Percentiles rank a stretch among this genome's conserved stretches.
Conservation (phyloP, 257 asterid species). For the Fraxinus anomala region DNA sequence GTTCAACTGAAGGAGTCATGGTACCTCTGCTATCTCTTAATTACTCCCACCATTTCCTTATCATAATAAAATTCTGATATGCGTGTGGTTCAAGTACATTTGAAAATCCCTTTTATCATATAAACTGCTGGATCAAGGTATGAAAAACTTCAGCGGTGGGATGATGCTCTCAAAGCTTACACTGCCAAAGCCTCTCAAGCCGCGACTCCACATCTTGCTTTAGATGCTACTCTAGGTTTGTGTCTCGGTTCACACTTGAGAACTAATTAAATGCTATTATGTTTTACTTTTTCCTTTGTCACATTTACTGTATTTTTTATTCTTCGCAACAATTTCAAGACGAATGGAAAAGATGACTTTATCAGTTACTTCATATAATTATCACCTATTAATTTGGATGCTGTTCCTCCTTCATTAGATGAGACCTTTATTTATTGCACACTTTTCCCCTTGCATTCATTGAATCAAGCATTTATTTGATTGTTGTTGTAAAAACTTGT, state of each 20-base stretch:
- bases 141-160: slow-evolving; percentile 99
- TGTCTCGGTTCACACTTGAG: slow-evolving; percentile 26
- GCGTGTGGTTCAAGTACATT: slow-evolving; percentile 11
- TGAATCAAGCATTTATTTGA: not conserved
- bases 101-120: not conserved
- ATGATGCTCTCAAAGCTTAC: slow-evolving; percentile 98
- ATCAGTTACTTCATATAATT: not conserved
- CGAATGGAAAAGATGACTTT: not conserved
- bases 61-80: slow-evolving; percentile 11
- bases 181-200: slow-evolving; percentile 90
- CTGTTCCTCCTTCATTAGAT: not conserved
- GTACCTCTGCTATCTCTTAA: slow-evolving; percentile 38
- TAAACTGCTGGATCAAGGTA: slow-evolving; percentile 59
- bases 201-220: slow-evolving; percentile 63
- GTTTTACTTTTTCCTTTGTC: not conserved
- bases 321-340: slow-evolving; percentile 17
- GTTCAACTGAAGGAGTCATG: slow-evolving; percentile 98
- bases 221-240: slow-evolving; percentile 98
- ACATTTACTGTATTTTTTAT: slow-evolving; percentile 5
- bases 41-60: slow-evolving; percentile 7
- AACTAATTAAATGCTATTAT: slow-evolving; percentile 5
- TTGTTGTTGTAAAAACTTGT: slow-evolving; percentile 2
- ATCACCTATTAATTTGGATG: not conserved
- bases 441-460: slow-evolving; percentile 11
- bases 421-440: not conserved